phyloP scores from a whole-genome alignment of 768 basidiomycete species.

The Pisolithus tinctorius region DNA sequence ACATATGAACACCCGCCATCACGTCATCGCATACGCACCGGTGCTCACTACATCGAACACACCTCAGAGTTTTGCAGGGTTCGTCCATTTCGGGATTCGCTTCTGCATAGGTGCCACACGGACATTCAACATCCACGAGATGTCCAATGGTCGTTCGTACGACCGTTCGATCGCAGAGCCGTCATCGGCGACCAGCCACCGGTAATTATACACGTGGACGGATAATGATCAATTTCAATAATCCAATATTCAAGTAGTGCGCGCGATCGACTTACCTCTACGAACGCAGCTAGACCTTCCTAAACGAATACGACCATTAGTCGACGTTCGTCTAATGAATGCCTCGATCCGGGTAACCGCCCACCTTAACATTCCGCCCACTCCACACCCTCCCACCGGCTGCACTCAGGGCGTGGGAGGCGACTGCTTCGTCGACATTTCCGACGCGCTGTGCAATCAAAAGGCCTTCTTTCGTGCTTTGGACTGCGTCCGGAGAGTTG shows the following conservation, averaged over 20 bases:
- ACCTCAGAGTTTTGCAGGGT: slow-evolving; percentile 47
- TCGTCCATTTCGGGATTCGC: slow-evolving; percentile 48
- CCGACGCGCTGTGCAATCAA: slow-evolving; percentile 44
- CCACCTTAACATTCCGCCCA: slow-evolving; percentile 65
- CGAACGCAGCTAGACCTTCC: slow-evolving; percentile 69
- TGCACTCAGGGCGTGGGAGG: slow-evolving; percentile 37
- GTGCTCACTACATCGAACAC: too few relatives aligned
- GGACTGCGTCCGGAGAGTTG: slow-evolving; percentile 78
- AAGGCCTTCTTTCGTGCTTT: slow-evolving; percentile 67
- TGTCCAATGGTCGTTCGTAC: slow-evolving; percentile 4
- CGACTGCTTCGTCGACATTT: slow-evolving; percentile 44
- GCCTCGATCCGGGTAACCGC: slow-evolving; percentile 4
- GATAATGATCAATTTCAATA: too few relatives aligned
- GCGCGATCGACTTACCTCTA: slow-evolving; percentile 38
- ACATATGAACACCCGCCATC: too few relatives aligned
- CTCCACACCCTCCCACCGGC: slow-evolving; percentile 49
- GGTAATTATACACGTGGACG: background rate
- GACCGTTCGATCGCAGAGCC: slow-evolving; percentile 11
- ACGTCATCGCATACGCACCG: too few relatives aligned
- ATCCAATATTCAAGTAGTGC: background rate
- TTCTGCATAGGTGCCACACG: slow-evolving; percentile 24
- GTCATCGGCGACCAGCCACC: background rate
- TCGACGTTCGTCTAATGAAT: background rate
- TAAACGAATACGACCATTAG: slow-evolving; percentile 14
- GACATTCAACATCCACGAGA: background rate